Evolutionary conservation across 2,329 filamentous ascomycete genomes (phyloP).

Genomic region (Exophiala oligosperma): DNA sequence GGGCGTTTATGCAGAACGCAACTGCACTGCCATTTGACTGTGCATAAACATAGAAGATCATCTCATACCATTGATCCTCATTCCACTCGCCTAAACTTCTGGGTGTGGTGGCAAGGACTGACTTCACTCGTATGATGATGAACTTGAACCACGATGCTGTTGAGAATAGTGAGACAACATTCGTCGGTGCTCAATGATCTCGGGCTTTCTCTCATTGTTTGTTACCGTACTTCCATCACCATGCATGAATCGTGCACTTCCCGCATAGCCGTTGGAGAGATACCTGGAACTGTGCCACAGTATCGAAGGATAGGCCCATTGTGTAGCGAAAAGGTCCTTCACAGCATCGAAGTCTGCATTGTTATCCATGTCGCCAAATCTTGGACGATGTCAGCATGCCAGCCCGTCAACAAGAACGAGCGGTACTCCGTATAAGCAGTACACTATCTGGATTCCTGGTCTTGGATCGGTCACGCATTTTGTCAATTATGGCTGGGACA

Average conservation of each 20-base stretch:
- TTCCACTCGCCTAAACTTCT: background rate
- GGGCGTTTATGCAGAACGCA: slow-evolving; percentile 21
- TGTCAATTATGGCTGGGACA: background rate
- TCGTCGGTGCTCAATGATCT: background rate
- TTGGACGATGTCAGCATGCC: too few species aligned
- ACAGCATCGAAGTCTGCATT: too few species aligned
- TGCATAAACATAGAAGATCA: slow-evolving; percentile 25
- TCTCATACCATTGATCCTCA: slow-evolving; percentile 28
- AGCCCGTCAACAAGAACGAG: background rate
- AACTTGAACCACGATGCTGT: slow-evolving; percentile 30
- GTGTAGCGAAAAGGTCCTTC: background rate
- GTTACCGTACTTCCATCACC: slow-evolving; percentile 3
- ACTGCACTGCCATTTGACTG: slow-evolving; percentile 5
- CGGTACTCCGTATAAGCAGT: background rate
- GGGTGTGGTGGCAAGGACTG: background rate
- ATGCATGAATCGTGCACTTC: slow-evolving; percentile 1
- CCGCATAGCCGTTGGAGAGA: slow-evolving; percentile 17
- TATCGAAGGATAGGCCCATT: slow-evolving; percentile 15
- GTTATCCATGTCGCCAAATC: too few species aligned
- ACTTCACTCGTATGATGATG: slow-evolving; percentile 23
- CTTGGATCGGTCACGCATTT: background rate
- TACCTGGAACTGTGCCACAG: slow-evolving; percentile 16
- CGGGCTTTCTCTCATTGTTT: slow-evolving; percentile 4
- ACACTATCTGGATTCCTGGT: slow-evolving; percentile 17
- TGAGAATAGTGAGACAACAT: background rate